Conservation (phyloP, 768 basidiomycete genomes). For the Mycena haematopus region DNA sequence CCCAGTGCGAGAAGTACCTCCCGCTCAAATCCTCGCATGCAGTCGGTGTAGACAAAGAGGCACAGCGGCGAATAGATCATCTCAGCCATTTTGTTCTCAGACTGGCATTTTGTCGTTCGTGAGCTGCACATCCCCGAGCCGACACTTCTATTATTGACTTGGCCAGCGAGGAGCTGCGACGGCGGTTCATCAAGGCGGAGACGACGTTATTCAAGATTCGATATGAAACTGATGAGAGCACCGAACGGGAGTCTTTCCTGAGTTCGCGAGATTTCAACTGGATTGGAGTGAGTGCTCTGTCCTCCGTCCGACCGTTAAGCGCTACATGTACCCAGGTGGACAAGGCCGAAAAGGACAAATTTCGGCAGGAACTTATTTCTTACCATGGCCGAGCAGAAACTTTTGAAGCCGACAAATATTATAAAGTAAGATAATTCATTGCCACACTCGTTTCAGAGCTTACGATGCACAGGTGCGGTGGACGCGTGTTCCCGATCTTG, state of each 20-base stretch:
- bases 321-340: slow-evolving; percentile 53
- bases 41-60: slow-evolving; percentile 52
- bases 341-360: slow-evolving; percentile 57
- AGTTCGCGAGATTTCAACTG: slow-evolving; percentile 68
- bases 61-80: slow-evolving; percentile 82
- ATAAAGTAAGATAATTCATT: slow-evolving; percentile 62
- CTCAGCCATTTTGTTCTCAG: slow-evolving; percentile 93
- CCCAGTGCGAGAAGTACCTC: slow-evolving; percentile 78
- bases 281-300: slow-evolving; percentile 53
- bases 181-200: slow-evolving; percentile 91
- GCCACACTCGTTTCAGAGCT: not conserved
- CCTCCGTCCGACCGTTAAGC: slow-evolving; percentile 1
- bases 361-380: slow-evolving; percentile 54
- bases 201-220: slow-evolving; percentile 81
- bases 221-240: slow-evolving; percentile 65
- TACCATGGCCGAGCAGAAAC: slow-evolving; percentile 41
- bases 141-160: slow-evolving; percentile 9
- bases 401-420: slow-evolving; percentile 66
- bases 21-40: slow-evolving; percentile 69
- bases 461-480: slow-evolving; percentile 77
- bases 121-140: slow-evolving; percentile 39
- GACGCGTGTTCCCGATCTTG: slow-evolving; percentile 93
- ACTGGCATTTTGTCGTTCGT: slow-evolving; percentile 97
- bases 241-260: slow-evolving; percentile 74
- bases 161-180: slow-evolving; percentile 84